Evolutionary conservation across 805 yeast species (phyloP).

Genomic region (Myxozyma nipponensis): DNA sequence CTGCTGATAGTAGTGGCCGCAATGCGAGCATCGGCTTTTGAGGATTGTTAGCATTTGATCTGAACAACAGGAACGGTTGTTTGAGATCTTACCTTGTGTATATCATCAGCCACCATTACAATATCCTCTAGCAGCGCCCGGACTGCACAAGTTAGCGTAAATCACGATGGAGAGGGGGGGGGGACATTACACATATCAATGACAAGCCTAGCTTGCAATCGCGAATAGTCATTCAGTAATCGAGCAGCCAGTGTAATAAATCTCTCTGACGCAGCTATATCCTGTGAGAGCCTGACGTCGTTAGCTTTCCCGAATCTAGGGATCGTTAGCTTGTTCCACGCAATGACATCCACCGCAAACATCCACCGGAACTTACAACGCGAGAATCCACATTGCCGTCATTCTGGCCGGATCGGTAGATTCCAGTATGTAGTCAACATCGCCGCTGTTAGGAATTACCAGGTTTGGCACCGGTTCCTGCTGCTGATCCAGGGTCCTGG

Average conservation of each 20-base stretch:
- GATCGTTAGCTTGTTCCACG: too few species aligned
- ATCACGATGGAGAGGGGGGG: background rate
- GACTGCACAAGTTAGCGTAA: too few species aligned
- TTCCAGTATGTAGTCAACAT: constrained; percentile 8
- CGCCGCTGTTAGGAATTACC: background rate
- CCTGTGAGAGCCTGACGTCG: too few species aligned
- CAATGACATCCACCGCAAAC: too few species aligned
- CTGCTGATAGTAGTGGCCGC: constrained; percentile 11
- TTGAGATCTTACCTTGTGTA: constrained; percentile 7
- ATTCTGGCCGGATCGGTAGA: constrained; percentile 10
- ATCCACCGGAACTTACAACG: constrained; percentile 14
- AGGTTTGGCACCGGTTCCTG: background rate
- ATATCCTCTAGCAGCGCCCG: constrained; percentile 3
- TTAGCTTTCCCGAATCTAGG: too few species aligned
- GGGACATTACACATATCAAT: constrained; percentile 1
- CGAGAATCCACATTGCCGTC: constrained; percentile 20
- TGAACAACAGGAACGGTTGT: too few species aligned
- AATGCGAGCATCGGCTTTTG: constrained; percentile 10
- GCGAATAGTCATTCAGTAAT: constrained; percentile 4
- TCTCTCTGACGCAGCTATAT: too few species aligned
- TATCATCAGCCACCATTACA: constrained; percentile 1
- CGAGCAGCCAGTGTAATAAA: constrained; percentile 2
- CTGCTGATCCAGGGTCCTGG: background rate
- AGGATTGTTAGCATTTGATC: too few species aligned
- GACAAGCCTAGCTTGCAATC: constrained; percentile 13